phyloP scores from a whole-genome alignment of 345 rosid species.

The Arabidopsis suecica region DNA sequence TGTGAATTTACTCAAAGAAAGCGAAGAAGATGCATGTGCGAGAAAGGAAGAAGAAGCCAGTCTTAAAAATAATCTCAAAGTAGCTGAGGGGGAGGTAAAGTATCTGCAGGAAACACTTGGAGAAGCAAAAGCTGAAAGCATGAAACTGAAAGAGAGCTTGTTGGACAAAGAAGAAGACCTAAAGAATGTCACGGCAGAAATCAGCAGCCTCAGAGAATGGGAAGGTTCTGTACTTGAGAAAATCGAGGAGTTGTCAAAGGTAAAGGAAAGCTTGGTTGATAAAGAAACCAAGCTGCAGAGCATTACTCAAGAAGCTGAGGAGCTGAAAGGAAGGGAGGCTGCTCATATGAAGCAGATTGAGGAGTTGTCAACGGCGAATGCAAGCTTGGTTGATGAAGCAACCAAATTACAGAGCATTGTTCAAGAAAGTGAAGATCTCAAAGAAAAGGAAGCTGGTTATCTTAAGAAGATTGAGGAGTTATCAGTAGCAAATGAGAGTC shows the following conservation, averaged over 20 bases:
- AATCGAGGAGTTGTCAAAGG: constrained; percentile 36
- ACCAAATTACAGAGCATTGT: constrained; percentile 60
- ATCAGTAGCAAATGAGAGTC: constrained; percentile 58
- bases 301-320: constrained; percentile 45
- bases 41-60: constrained; percentile 65
- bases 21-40: constrained; percentile 65
- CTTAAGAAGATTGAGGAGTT: constrained; percentile 35
- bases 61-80: constrained; percentile 64
- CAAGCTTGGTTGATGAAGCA: constrained; percentile 66
- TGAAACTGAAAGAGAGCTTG: constrained; percentile 67
- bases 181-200: constrained; percentile 54
- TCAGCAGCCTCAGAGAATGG: constrained; percentile 39
- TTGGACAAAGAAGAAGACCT: constrained; percentile 76
- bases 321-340: constrained; percentile 25
- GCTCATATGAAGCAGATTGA: constrained; percentile 25
- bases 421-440: constrained; percentile 41
- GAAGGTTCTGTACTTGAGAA: constrained; percentile 34
- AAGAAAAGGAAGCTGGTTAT: constrained; percentile 31
- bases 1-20: constrained; percentile 60
- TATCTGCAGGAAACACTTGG: constrained; percentile 56
- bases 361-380: constrained; percentile 48
- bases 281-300: constrained; percentile 73
- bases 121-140: constrained; percentile 48
- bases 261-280: constrained; percentile 50
- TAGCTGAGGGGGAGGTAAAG: constrained; percentile 71